These are phyloP conservation scores for Calycina marina DNA, from an alignment of 2,329 filamentous ascomycete genomes.

Conservation along the genomic window DNA sequence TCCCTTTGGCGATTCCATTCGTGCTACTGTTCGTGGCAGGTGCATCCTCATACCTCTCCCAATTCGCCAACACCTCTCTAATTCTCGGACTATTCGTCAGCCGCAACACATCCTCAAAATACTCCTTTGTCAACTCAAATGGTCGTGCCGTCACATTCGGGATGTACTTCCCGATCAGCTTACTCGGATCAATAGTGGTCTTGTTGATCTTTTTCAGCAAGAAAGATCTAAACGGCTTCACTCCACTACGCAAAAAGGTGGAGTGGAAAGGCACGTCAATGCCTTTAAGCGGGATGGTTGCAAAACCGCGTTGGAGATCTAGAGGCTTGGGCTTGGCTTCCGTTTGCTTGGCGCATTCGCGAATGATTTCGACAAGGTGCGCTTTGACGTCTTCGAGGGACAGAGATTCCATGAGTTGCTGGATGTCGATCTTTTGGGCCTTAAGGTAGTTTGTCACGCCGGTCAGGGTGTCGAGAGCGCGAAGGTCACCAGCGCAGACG, in stretches of 20 bases:
- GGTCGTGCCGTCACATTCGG: slow-evolving; percentile 95
- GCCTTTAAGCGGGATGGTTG: slow-evolving; percentile 89
- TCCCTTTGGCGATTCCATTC: slow-evolving; percentile 5
- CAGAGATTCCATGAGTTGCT: slow-evolving; percentile 74
- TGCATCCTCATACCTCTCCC: slow-evolving; percentile 23
- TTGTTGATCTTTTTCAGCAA: slow-evolving; percentile 99
- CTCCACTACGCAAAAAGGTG: slow-evolving; percentile 91
- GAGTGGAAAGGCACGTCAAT: slow-evolving; percentile 99
- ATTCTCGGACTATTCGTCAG: slow-evolving; percentile 54
- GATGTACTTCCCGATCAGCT: slow-evolving; percentile 96
- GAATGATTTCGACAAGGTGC: slow-evolving; percentile 82
- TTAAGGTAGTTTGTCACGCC: slow-evolving; percentile 84
- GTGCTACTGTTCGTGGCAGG: slow-evolving; percentile 16
- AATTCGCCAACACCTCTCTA: slow-evolving; percentile 22
- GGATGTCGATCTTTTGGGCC: slow-evolving; percentile 92
- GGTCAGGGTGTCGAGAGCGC: slow-evolving; percentile 54
- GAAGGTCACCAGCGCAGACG: slow-evolving; percentile 55
- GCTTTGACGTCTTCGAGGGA: slow-evolving; percentile 83
- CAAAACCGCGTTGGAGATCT: slow-evolving; percentile 85
- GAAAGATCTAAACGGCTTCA: slow-evolving; percentile 98
- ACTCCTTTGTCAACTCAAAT: slow-evolving; percentile 93
- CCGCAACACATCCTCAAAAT: slow-evolving; percentile 97
- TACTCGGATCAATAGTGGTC: slow-evolving; percentile 93
- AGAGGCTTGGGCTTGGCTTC: slow-evolving; percentile 78
- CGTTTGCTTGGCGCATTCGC: slow-evolving; percentile 73